Conservation (phyloP, 371 early-diverging fungal genomes). For the Haplosporangium sp. region DNA sequence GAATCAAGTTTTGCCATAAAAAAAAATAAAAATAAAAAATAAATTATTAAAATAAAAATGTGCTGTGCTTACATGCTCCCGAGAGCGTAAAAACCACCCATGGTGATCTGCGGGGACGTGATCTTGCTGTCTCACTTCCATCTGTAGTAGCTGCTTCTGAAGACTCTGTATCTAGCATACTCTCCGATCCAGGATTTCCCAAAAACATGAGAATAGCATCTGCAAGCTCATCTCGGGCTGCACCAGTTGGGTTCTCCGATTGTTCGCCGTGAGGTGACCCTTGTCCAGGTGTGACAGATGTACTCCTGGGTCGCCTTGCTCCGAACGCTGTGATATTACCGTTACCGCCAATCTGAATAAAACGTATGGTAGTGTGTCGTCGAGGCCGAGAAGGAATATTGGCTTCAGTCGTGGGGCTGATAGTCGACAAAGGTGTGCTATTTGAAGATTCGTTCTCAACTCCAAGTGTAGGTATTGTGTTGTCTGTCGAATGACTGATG, state of each 20-base stretch:
- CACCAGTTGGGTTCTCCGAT: neutral
- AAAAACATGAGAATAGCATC: slow-evolving; percentile 39
- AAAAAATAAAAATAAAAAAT: slow-evolving; percentile 7
- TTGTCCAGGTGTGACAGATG: slow-evolving; percentile 7
- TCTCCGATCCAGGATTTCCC: slow-evolving; percentile 11
- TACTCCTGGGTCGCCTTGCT: slow-evolving; percentile 5
- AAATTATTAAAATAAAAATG: slow-evolving; percentile 12
- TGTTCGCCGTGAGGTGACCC: slow-evolving; percentile 7
- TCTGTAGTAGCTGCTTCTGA: neutral
- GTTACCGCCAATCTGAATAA: slow-evolving; percentile 28
- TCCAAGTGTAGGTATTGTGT: neutral
- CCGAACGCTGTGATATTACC: neutral
- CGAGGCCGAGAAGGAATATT: slow-evolving; percentile 15
- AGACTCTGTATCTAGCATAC: slow-evolving; percentile 13
- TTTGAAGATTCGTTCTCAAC: neutral
- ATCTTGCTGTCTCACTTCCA: slow-evolving; percentile 1
- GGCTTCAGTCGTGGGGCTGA: neutral
- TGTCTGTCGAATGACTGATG: neutral
- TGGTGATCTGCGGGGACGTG: slow-evolving; percentile 23
- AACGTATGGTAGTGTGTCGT: slow-evolving; percentile 16
- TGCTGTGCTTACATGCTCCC: slow-evolving; percentile 45
- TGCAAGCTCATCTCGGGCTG: slow-evolving; percentile 17
- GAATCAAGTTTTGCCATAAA: too few relatives aligned
- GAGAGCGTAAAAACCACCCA: slow-evolving; percentile 49
- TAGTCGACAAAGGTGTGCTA: neutral